A percentile compares a stretch with the other conserved stretches of the same genome.
Evolutionary conservation across 164 flowering plant genomes (phyloP).

Genomic region (Magnolia officinalis): DNA sequence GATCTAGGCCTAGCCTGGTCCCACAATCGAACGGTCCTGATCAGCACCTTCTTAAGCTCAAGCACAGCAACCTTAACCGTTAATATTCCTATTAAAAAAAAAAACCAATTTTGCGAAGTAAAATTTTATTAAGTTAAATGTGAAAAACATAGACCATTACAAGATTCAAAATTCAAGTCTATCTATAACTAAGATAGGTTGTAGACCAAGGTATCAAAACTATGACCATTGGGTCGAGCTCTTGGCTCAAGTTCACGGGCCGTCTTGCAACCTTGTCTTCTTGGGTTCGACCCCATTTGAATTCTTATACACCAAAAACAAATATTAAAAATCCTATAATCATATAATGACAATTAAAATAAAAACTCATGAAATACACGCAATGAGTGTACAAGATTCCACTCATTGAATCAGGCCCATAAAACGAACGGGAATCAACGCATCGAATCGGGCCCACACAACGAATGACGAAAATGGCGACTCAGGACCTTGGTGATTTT

Average conservation of each 20-base stretch:
- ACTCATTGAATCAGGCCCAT: not conserved
- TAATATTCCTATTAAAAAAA: too few species aligned
- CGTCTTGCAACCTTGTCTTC: not conserved
- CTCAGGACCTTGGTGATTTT: not conserved
- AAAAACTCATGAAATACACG: not conserved
- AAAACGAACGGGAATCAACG: not conserved
- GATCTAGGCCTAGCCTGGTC: too few species aligned
- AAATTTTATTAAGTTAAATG: conserved; percentile 2
- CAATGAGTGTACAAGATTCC: not conserved
- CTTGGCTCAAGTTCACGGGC: not conserved
- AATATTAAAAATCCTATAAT: not conserved
- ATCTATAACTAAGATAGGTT: not conserved
- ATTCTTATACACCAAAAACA: not conserved
- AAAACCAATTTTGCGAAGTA: not conserved
- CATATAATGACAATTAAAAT: not conserved
- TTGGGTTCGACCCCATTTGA: not conserved
- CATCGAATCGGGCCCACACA: not conserved
- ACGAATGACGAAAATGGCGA: not conserved
- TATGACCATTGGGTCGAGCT: not conserved
- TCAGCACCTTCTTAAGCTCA: too few species aligned
- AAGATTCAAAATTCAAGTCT: not conserved
- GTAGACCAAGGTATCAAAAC: not conserved
- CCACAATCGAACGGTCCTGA: too few species aligned
- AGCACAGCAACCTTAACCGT: too few species aligned
- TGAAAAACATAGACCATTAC: not conserved